Percentiles rank a stretch among this genome's conserved stretches.
Conservation (phyloP, 371 early-diverging fungal species). For the Mucor saturninus region DNA sequence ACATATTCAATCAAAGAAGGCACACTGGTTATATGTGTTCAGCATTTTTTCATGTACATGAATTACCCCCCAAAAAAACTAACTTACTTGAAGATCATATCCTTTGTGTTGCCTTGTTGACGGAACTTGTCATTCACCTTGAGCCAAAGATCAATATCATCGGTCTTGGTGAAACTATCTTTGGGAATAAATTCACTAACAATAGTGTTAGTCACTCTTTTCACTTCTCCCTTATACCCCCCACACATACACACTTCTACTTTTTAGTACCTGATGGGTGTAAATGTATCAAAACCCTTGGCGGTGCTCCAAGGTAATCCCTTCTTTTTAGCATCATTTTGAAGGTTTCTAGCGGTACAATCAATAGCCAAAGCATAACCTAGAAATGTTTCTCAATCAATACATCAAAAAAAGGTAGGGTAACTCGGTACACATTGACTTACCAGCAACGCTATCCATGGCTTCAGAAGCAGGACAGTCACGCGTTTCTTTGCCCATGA, state of each 20-base stretch:
- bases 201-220: too few species aligned
- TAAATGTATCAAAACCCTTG: conserved; percentile 96
- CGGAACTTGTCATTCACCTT: conserved; percentile 79
- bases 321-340: conserved; percentile 82
- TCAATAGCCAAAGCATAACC: conserved; percentile 94
- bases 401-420: not conserved
- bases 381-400: not conserved
- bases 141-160: conserved; percentile 80
- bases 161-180: conserved; percentile 68
- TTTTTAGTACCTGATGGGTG: conserved; percentile 73
- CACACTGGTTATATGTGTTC: conserved; percentile 41
- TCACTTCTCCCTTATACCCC: too few species aligned
- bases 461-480: conserved; percentile 74
- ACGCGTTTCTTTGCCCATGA: conserved; percentile 85
- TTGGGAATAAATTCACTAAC: conserved; percentile 81
- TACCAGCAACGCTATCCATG: conserved; percentile 69
- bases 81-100: conserved; percentile 90
- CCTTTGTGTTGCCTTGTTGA: conserved; percentile 86
- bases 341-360: conserved; percentile 90
- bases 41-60: too few species aligned
- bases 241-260: too few species aligned
- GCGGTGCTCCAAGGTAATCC: conserved; percentile 92
- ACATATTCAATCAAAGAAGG: conserved; percentile 80
- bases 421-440: not conserved
- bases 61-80: not conserved